Base-by-base conservation (phyloP, 106 monocot species). In the Phalaenopsis equestris region DNA sequence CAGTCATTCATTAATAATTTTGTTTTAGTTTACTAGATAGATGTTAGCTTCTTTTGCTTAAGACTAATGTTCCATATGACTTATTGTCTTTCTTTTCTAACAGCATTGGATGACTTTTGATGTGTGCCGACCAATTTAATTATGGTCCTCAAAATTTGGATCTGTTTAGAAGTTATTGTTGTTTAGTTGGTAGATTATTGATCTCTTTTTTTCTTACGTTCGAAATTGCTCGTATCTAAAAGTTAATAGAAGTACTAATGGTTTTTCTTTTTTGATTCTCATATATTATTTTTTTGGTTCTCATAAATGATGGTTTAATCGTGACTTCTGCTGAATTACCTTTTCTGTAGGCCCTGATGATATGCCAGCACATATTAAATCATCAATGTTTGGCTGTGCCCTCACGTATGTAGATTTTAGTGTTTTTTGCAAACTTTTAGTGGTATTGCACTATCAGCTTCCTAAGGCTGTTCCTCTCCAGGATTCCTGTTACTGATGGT, bases 281-380 rank as follows among this genome's bases (percentile, higher is more conserved):
- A n/a, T 21, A 61, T 61, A 5, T 61, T n/a, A 61, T 61, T 18
- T 45, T 61, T 4, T 61, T 61, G 0, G 21, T 6, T 61, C 21
- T 61, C 61, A n/a, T 21, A 0, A 61, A 61, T 61, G 21, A 61
- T 2, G 61, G 18, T 61, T 61, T 61, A 19, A 56, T 75, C 45
- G 76, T 82, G 58, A 41, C 16, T 23, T 19, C 43, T 14, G 19
- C 39, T 18, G 16, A 8, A 37, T 70, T 30, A 41, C 74, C 48
- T 47, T 78, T 76, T 16, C 73, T 88, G 74, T 86, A 99, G 98
- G 98, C 41, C 98, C 94, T 79, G 98, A 99, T 82, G 98, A 99
- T 61, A 99, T 99, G 98, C 98, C 98, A 24, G 98, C 98, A 65
- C 98, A 99, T 79, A 94, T 99, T 77, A 99, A 99, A 83, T 99